phyloP scores from a whole-genome alignment of 176 grass and related monocot species.

The Avena atlantica region DNA sequence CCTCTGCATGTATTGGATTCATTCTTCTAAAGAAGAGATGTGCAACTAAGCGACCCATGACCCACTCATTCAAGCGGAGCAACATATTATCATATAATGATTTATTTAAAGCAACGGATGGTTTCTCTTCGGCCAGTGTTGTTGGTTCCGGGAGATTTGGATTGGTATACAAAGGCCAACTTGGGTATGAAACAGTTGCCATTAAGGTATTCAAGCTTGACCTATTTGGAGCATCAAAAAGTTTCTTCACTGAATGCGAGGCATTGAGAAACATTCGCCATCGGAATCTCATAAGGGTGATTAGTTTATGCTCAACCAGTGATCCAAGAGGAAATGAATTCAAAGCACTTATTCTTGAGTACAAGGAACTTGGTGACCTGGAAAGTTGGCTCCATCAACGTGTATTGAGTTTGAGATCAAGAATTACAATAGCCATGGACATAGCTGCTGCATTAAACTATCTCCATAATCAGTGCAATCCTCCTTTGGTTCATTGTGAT shows the following conservation, averaged over 20 bases:
- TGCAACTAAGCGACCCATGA: background rate
- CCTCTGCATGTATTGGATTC: background rate
- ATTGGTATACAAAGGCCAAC: background rate
- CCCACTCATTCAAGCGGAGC: background rate
- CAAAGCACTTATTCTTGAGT: conserved; percentile 18
- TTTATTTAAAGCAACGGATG: conserved; percentile 6
- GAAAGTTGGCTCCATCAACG: background rate
- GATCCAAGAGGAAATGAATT: conserved; percentile 15
- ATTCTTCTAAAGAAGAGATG: background rate
- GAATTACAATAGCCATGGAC: background rate
- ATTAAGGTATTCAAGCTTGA: conserved; percentile 20
- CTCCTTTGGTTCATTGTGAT: conserved; percentile 18
- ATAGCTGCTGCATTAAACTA: conserved; percentile 18
- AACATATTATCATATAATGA: background rate
- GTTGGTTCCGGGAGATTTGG: background rate
- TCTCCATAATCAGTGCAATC: background rate
- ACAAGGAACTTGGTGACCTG: background rate
- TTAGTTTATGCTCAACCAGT: conserved; percentile 1
- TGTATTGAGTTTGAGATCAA: background rate
- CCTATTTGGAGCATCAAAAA: background rate
- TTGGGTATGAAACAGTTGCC: background rate
- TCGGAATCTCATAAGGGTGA: background rate
- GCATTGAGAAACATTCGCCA: background rate
- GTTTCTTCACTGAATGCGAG: background rate
- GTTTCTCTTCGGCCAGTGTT: background rate